Base-by-base conservation (phyloP, 2,329 filamentous ascomycete species). In the Penicillium sumatraense region DNA sequence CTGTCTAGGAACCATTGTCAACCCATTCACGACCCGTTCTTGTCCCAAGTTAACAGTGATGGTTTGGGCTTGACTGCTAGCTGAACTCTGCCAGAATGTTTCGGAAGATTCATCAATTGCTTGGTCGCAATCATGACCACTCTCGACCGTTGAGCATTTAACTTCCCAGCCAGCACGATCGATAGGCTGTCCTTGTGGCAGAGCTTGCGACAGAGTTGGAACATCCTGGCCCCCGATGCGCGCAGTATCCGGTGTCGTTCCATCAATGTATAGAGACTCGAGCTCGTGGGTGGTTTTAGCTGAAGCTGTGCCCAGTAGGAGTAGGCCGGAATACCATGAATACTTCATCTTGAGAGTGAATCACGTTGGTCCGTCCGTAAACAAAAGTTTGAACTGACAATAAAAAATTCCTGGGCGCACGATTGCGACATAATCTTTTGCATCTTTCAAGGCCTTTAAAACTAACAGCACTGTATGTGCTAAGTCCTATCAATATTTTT, bases 1-100 rank as follows among this genome's bases (percentile, higher is more conserved):
- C 14, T 47, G 50, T 20, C 50, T 52, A 23, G 50, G 50, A 18
- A 52, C 33, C 41, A 52, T 20, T 11, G 50, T 52, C 31, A 52
- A 38, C n/a, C 40, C 49, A 46, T 16, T 49, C 9, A 49, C 14
- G 33, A 21, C 18, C 18, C 46, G 33, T 26, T 38, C 46, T 18
- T 26, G 5, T 18, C 46, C 46, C 21, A 49, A 40, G 31, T 49
- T 26, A 10, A 49, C 14, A 10, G 46, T 49, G 31, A 49, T 49
- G 11, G 10, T 38, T 27, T 49, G 46, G 10, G 33, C 21, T n/a
- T n/a, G n/a, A n/a, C n/a, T n/a, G n/a, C n/a, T n/a, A n/a, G n/a
- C n/a, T n/a, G n/a, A n/a, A n/a, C n/a, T n/a, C n/a, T n/a, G n/a
- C n/a, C n/a, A n/a, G n/a, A n/a, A n/a, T n/a, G n/a, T n/a, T n/a